These are phyloP conservation scores for Grifola frondosa DNA, from an alignment of 1,284 basidiomycete genomes.

Conservation along the genomic window DNA sequence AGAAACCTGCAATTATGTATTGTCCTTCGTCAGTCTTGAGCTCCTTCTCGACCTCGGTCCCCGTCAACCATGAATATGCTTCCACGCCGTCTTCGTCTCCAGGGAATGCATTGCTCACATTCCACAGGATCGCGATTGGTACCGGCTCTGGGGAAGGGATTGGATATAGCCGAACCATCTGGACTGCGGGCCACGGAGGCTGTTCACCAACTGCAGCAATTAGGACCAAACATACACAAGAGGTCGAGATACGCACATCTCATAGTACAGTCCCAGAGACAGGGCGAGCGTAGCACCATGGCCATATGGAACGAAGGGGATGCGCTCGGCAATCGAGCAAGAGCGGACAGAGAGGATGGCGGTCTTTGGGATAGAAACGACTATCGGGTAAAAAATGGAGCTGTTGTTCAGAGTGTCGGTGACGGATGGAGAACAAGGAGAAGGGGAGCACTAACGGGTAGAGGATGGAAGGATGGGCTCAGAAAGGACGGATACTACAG, in stretches of 20 bases:
- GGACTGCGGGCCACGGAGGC: slow-evolving; percentile 44
- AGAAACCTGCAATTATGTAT: slow-evolving; percentile 17
- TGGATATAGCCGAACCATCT: slow-evolving; percentile 69
- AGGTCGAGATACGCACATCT: slow-evolving; percentile 47
- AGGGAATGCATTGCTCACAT: slow-evolving; percentile 24
- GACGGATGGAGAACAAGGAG: neutral
- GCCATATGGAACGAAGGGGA: slow-evolving; percentile 50
- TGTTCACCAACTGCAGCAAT: slow-evolving; percentile 29
- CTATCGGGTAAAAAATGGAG: slow-evolving; percentile 36
- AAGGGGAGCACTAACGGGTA: neutral
- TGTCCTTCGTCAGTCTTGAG: slow-evolving; percentile 19
- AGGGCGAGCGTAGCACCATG: slow-evolving; percentile 58
- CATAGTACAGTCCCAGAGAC: slow-evolving; percentile 59
- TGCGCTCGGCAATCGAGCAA: slow-evolving; percentile 39
- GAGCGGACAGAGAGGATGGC: slow-evolving; percentile 63
- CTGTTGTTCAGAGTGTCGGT: neutral
- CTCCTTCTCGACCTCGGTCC: slow-evolving; percentile 28
- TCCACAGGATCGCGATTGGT: slow-evolving; percentile 69
- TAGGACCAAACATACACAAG: slow-evolving; percentile 2
- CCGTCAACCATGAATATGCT: slow-evolving; percentile 23
- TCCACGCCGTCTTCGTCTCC: slow-evolving; percentile 33
- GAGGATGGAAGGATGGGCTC: slow-evolving; percentile 1
- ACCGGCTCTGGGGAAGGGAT: slow-evolving; percentile 55
- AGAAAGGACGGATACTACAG: neutral
- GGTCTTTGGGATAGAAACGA: slow-evolving; percentile 64